phyloP scores from a whole-genome alignment of 1,139 yeast genomes.

The Wickerhamiella infanticola region DNA sequence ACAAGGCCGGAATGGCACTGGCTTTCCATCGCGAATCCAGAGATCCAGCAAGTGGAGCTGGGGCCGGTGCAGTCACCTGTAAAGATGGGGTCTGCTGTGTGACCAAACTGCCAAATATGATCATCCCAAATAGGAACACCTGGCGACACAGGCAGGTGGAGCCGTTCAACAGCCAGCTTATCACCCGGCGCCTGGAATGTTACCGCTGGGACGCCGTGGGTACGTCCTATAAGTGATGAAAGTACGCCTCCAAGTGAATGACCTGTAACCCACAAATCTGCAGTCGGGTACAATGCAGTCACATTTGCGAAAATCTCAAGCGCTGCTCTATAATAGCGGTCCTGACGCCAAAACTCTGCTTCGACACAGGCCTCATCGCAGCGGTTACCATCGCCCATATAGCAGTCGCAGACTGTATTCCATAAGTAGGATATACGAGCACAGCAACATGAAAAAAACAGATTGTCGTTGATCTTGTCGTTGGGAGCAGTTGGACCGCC shows the following conservation, averaged over 20 bases:
- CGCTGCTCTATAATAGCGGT: constrained; percentile 69
- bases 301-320: constrained; percentile 69
- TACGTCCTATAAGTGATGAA: constrained; percentile 67
- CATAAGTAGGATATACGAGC: constrained; percentile 85
- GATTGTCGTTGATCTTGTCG: constrained; percentile 77
- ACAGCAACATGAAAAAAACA: constrained; percentile 89
- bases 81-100: constrained; percentile 91
- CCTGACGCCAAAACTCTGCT: constrained; percentile 53
- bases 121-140: constrained; percentile 69
- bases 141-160: constrained; percentile 88
- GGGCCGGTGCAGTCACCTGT: constrained; percentile 98
- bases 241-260: constrained; percentile 92
- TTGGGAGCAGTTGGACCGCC: constrained; percentile 65
- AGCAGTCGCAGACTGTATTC: constrained; percentile 95
- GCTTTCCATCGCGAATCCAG: constrained; percentile 96
- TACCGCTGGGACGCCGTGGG: constrained; percentile 81
- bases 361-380: constrained; percentile 85
- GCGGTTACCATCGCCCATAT: constrained; percentile 42
- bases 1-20: constrained; percentile 84
- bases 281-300: constrained; percentile 46
- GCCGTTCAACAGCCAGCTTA: constrained; percentile 58
- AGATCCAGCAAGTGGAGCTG: constrained; percentile 74
- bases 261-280: constrained; percentile 79
- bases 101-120: constrained; percentile 89
- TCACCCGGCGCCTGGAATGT: constrained; percentile 94